Base-by-base conservation (phyloP, 805 yeast species). In the Alloascoidea africana region DNA sequence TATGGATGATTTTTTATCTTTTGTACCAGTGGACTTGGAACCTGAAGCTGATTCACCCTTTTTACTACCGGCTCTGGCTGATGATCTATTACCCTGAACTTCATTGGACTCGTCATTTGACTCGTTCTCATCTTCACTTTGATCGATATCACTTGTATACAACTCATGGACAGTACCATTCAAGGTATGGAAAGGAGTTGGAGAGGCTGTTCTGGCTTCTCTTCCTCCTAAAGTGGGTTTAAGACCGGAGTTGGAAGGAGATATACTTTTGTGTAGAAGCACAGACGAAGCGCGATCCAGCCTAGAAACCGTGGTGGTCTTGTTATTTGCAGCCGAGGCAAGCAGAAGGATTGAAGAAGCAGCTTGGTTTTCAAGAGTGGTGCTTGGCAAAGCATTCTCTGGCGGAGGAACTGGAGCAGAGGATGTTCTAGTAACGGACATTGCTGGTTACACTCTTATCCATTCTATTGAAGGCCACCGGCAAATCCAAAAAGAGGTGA, bases 191-290 rank as follows among this genome's bases (percentile, higher is more conserved):
- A 8, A 8, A n/a, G 8, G 8, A 8, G 8, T n/a, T 23, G 30
- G n/a, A 23, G 8, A 8, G n/a, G 8, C 30, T 8, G 8, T 8
- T 23, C n/a, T n/a, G 30, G 8, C 30, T 8, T 23, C 30, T 23
- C n/a, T n/a, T 8, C n/a, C 30, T 8, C 13, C 8, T 23, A 23
- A 23, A n/a, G 8, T 8, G 30, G 8, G 13, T 23, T 23, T n/a
- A n/a, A n/a, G 13, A 23, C 13, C 30, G n/a, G 30, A 23, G 30
- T n/a, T 23, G 30, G 30, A 23, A n/a, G 30, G 30, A 23, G 30
- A 8, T n/a, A 8, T n/a, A 8, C 13, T 23, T 8, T 23, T 23
- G 30, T 23, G 8, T 23, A 23, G 30, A 23, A 23, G 30, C n/a
- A n/a, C 30, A n/a, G 30, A 23, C 30, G 30, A 8, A 8, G 30